Base-by-base conservation (phyloP, 768 basidiomycete species). In the Leucogyrophana mollusca region DNA sequence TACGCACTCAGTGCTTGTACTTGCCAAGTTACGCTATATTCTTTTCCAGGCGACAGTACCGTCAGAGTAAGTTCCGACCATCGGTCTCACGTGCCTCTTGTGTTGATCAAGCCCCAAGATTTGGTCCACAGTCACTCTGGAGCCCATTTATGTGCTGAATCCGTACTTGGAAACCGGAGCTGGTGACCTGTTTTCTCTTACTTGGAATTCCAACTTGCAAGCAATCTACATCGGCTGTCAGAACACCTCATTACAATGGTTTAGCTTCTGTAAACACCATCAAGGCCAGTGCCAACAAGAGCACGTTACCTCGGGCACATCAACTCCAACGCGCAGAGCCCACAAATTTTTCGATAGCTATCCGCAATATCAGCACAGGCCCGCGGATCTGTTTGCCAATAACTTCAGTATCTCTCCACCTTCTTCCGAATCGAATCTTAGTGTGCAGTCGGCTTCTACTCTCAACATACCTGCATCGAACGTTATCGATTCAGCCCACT, bases 261-360 rank as follows among this genome's bases (percentile, higher is more conserved):
- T 85, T 61, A 70, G 78, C 55, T 90, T 94, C 61, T 43, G 49
- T 42, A 49, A 49, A 17, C 45, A 51, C 16, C n/a, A 45, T 1
- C 14, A 40, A 5, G 21, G 27, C 13, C 45, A 14, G 8, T 30
- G 22, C 5, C 6, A 39, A 2, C 47, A 46, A 34, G 58, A 51
- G 36, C 53, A 46, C 46, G 34, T 4, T 40, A 25, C n/a, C 34
- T 62, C 66, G 38, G 69, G 68, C 33, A 56, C 63, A 27, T 61
- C 64, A n/a, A 68, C 71, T 0, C 70, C 67, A 5, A 51, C 62
- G 21, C 76, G 74, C 50, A 80, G 79, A 54, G 81, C 77, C 25
- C 92, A 94, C 73, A 90, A 89, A 52, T 96, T 96, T 69, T 96
- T 96, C 59, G 90, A 93, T 59, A 90, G 87, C 55, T 89, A 92